These are phyloP conservation scores for Fistulina hepatica DNA, from an alignment of 1,284 basidiomycete genomes.

Conservation along the genomic window DNA sequence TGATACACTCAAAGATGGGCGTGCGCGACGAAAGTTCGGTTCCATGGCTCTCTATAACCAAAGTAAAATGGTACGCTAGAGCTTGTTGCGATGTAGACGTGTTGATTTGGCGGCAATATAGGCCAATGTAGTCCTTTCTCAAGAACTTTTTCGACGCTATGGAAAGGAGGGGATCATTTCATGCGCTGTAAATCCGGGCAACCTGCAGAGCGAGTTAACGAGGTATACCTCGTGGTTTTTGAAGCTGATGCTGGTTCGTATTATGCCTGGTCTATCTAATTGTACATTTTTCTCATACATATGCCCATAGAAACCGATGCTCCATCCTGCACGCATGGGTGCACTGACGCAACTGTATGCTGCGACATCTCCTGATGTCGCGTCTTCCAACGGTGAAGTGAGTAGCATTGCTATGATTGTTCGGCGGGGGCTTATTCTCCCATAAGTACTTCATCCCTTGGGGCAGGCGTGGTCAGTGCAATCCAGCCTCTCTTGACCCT, in stretches of 20 bases:
- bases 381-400: no score
- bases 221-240: neutral
- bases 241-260: no score
- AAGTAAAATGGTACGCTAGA: constrained; percentile 31
- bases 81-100: constrained; percentile 13
- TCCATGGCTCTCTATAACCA: constrained; percentile 29
- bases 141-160: constrained; percentile 24
- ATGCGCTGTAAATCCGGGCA: constrained; percentile 4
- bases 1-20: constrained; percentile 28
- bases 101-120: constrained; percentile 18
- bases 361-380: no score
- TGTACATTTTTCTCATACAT: neutral
- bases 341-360: constrained; percentile 16
- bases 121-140: constrained; percentile 39
- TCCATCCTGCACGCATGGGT: constrained; percentile 7
- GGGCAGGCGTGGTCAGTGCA: no score
- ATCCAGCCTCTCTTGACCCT: no score
- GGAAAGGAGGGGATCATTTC: constrained; percentile 6
- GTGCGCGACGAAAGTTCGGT: constrained; percentile 22
- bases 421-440: no score
- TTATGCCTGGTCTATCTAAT: neutral
- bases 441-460: no score
- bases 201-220: constrained; percentile 1
- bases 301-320: no score
- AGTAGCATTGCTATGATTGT: no score